These are phyloP conservation scores for Daldinia sp. DNA, from an alignment of 2,329 filamentous ascomycete species.

Conservation along the genomic window DNA sequence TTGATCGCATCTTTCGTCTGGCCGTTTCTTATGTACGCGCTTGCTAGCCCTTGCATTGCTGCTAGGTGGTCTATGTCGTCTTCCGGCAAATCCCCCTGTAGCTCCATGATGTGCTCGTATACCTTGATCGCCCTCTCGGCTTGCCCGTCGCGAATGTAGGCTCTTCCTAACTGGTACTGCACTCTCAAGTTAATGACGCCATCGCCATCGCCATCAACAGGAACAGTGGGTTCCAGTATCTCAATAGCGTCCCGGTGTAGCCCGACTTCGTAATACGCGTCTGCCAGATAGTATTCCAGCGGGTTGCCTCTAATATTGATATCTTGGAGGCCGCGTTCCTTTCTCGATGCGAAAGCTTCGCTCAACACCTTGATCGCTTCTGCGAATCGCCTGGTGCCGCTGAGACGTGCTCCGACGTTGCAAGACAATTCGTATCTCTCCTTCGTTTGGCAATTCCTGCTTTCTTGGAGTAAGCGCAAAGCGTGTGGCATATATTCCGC, in stretches of 20 bases:
- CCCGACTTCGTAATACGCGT: background rate
- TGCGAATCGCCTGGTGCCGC: background rate
- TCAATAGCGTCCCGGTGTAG: background rate
- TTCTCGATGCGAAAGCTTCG: background rate
- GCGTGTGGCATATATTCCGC: background rate
- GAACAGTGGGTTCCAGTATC: background rate
- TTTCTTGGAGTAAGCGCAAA: background rate
- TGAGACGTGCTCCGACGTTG: background rate
- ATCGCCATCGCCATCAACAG: background rate
- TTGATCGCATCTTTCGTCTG: background rate
- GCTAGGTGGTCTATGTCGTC: background rate
- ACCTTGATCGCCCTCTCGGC: background rate
- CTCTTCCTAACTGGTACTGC: background rate
- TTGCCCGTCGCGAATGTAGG: background rate
- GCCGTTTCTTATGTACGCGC: background rate
- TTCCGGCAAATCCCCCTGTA: background rate
- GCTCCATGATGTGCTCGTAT: background rate
- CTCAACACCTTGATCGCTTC: background rate
- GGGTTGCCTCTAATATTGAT: background rate
- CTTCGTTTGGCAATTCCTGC: background rate
- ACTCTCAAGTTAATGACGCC: background rate
- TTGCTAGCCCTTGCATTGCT: background rate
- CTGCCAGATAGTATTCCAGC: background rate
- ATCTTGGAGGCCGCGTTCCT: background rate
- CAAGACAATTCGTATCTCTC: background rate